Percentiles rank a stretch among this genome's conserved stretches.
Conservation (phyloP, 768 basidiomycete species). For the Lactarius indigo region DNA sequence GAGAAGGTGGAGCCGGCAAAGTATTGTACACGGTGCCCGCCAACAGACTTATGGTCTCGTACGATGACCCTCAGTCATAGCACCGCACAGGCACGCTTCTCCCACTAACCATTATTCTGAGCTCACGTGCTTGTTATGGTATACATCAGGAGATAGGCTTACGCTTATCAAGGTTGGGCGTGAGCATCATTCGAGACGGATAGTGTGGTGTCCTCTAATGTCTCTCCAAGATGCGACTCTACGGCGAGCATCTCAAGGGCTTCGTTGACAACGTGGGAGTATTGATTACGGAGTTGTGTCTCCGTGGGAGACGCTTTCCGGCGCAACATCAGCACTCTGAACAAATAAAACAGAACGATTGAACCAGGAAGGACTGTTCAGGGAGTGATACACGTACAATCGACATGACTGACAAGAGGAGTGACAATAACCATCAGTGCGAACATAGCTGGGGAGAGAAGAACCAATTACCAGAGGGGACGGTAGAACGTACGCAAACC, state of each 20-base stretch:
- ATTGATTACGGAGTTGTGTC: slow-evolving; percentile 6
- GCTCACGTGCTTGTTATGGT: neutral
- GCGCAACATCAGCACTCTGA: slow-evolving; percentile 23
- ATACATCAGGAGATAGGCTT: neutral
- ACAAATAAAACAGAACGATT: neutral
- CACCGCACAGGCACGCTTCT: neutral
- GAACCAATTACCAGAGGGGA: slow-evolving; percentile 15
- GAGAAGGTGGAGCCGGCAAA: too few relatives aligned
- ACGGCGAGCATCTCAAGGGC: slow-evolving; percentile 16
- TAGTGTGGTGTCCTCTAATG: neutral
- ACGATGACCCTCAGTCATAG: neutral
- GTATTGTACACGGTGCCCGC: neutral
- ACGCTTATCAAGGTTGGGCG: neutral
- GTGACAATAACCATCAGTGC: neutral
- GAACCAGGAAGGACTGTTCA: neutral
- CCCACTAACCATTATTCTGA: neutral
- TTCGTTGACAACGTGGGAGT: slow-evolving; percentile 15
- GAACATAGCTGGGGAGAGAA: neutral
- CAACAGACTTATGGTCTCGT: neutral
- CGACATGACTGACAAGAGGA: slow-evolving; percentile 15
- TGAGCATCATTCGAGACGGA: neutral
- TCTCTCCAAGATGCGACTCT: neutral
- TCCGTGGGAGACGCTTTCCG: slow-evolving; percentile 20
- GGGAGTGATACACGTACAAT: slow-evolving; percentile 6
- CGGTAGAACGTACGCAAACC: slow-evolving; percentile 23